Conservation (phyloP, 257 asterid species). For the Cinchona pubescens region DNA sequence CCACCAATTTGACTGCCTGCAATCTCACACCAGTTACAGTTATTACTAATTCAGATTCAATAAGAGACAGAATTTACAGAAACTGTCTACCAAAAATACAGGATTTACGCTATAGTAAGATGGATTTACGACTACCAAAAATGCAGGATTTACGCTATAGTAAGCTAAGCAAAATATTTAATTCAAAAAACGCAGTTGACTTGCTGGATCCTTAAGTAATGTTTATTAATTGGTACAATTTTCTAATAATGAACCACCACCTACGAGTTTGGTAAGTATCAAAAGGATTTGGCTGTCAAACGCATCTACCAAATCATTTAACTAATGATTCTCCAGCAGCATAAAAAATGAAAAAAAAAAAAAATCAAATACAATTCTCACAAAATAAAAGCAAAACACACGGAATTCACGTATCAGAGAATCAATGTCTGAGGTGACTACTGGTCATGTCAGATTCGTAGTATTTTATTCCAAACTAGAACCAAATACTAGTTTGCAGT, state of each 20-base stretch:
- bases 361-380: neutral
- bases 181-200: neutral
- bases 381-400: neutral
- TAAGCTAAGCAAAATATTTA: neutral
- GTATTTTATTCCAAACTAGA: neutral
- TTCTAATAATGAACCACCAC: neutral
- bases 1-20: conserved; percentile 94
- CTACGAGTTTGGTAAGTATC: conserved; percentile 1
- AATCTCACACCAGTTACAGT: conserved; percentile 11
- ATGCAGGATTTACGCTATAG: neutral
- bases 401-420: neutral
- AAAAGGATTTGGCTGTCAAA: conserved; percentile 1
- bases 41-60: neutral
- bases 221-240: neutral
- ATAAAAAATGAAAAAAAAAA: no score
- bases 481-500: neutral
- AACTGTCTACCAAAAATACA: no score
- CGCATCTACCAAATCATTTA: neutral
- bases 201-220: neutral
- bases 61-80: no score
- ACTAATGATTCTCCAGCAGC: neutral
- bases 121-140: no score
- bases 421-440: neutral
- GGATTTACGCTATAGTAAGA: neutral
- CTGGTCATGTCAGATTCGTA: neutral